A percentile compares a stretch with the other conserved stretches of the same genome.
phyloP scores from a whole-genome alignment of 345 rosid species.

The Ricinus communis region DNA sequence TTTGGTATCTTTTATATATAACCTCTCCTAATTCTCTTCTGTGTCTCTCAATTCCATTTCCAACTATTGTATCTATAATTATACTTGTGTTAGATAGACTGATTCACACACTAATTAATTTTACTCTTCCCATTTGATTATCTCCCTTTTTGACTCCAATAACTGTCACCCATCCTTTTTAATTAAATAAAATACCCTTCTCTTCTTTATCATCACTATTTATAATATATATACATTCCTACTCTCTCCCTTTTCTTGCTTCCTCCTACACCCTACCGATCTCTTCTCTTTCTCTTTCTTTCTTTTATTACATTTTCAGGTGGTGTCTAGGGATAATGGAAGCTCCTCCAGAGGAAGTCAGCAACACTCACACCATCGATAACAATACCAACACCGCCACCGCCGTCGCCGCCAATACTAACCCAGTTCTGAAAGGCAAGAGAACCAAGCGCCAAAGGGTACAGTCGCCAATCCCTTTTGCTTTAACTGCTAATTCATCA shows the following conservation, averaged over 20 bases:
- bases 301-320: conserved; percentile 8
- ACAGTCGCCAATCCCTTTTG: conserved; percentile 55
- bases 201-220: background rate
- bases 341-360: conserved; percentile 39
- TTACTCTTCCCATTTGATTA: conserved; percentile 38
- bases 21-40: background rate
- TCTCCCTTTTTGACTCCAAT: conserved; percentile 29
- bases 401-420: background rate
- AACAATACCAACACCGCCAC: background rate
- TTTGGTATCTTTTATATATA: no score
- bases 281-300: background rate
- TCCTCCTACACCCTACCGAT: conserved; percentile 12
- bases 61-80: conserved; percentile 8
- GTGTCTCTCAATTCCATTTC: background rate
- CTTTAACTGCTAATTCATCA: conserved; percentile 32
- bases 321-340: conserved; percentile 43
- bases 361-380: background rate
- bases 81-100: background rate
- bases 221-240: conserved; percentile 26
- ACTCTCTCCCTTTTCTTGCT: conserved; percentile 23
- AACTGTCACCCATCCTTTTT: conserved; percentile 17
- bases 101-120: conserved; percentile 33
- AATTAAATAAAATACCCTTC: background rate
- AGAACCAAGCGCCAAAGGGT: conserved; percentile 73
- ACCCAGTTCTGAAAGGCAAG: conserved; percentile 59